Base-by-base conservation (phyloP, 257 asterid genomes). In the Paraleonurus japonicus region DNA sequence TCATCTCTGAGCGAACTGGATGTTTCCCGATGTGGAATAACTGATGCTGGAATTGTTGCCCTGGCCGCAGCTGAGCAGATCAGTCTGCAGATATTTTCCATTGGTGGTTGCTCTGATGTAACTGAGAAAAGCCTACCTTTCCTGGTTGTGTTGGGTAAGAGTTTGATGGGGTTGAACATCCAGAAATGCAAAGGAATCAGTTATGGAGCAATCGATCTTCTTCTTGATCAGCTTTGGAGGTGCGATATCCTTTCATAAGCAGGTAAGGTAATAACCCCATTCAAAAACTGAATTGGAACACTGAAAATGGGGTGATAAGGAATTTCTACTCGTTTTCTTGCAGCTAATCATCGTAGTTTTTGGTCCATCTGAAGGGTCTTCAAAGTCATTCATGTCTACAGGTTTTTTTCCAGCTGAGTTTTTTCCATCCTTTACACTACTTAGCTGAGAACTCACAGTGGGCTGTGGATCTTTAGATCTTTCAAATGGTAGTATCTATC, bases 191-290 rank as follows among this genome's bases (percentile, higher is more conserved):
- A 7, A 35, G 87, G 88, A 54, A 71, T 89, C 65, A 82, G 86
- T 73, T 59, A 58, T 37, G 70, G 71, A 28, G 27, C 84, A 16
- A 55, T 79, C 53, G 85, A 83, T 77, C 62, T 79, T 43, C 95
- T 92, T 48, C 41, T 71, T 19, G 94, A 86, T 81, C 85, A 63
- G n/a, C 82, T 89, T 50, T 84, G 91, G 88, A 82, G 88, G 85
- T 92, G 98, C 16, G 89, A 92, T 70, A 73, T 92, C 82, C 96
- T 92, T 69, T 77, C 66, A 69, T 88, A 80, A 82, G 64, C 59
- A 55, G 57, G 28, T 5, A 70, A 10, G 7, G 4, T 39, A 20
- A 45, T 50, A 47, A 13, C 69, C 48, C 47, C 33, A 12, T 0
- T 16, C 22, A 37, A 60, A 69, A 37, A 53, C 24, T 24, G 16